Base-by-base conservation (phyloP, 164 flowering plant genomes). In the Tetracentron sinense region DNA sequence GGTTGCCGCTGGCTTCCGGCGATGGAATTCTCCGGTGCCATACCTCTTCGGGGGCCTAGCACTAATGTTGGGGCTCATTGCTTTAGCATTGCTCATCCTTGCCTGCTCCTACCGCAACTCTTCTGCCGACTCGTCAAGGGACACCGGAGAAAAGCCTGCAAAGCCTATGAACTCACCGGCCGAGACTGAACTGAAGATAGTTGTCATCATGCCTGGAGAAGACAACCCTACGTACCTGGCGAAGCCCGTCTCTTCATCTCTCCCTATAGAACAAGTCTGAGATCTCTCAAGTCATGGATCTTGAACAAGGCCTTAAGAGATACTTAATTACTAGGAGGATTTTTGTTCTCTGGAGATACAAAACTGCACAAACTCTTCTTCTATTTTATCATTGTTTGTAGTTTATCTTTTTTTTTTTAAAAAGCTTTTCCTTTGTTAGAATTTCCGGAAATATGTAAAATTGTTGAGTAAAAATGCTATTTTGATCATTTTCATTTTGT, bases 41-140 rank as follows among this genome's bases (percentile, higher is more conserved):
- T 85, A 80, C 54, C 75, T 85, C 1, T 77, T 77, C 48, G 75
- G 72, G 0, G 81, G 85, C 0, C 51, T 83, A 16, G 83, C 75
- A 1, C 31, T 76, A 14, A 63, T 79, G 79, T 16, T 85, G 14
- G 73, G 71, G 5, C 79, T 83, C 56, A 75, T 82, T 2, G 57
- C 78, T 3, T 0, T 74, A 0, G 76, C 87, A 31, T 67, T 85
- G 61, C 6, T 76, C 14, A 65, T 82, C 35, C 70, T 83, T 0
- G 81, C 81, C 19, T 85, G 86, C 55, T 75, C 83, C 26, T 71
- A 54, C 55, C 33, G 61, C 20, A 77, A 59, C 33, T 31, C 72
- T 8, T 28, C 70, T 3, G 20, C 62, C 26, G 11, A 21, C 23
- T 35, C 44, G 20, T 27, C 51, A 6, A 7, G 54, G 20, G 66